A percentile compares a stretch with the other conserved stretches of the same genome.
These are phyloP conservation scores for Durotheca rogersii DNA, from an alignment of 495 filamentous ascomycete species.

Conservation along the genomic window DNA sequence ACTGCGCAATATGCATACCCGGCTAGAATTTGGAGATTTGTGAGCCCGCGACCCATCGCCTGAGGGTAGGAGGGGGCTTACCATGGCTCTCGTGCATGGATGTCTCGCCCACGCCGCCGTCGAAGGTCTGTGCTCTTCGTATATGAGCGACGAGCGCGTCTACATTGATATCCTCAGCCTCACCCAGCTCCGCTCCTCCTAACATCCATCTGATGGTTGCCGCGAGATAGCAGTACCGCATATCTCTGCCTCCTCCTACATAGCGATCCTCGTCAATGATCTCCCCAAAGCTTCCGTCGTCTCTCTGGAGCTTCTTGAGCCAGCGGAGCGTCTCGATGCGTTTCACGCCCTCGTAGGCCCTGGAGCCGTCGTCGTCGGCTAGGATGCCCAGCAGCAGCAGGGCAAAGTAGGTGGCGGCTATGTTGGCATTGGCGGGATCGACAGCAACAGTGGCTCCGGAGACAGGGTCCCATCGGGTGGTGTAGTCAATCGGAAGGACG, in stretches of 20 bases:
- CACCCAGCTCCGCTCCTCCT: constrained; percentile 59
- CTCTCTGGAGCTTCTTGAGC: constrained; percentile 74
- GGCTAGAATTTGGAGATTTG: constrained; percentile 49
- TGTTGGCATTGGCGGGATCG: constrained; percentile 74
- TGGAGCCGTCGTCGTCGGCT: constrained; percentile 63
- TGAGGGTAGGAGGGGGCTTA: constrained; percentile 40
- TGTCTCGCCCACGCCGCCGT: constrained; percentile 82
- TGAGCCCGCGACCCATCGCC: constrained; percentile 23
- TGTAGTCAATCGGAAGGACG: constrained; percentile 37
- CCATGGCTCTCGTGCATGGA: constrained; percentile 86
- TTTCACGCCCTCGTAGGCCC: constrained; percentile 56
- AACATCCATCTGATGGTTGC: constrained; percentile 81
- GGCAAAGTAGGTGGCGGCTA: constrained; percentile 87
- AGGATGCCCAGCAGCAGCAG: constrained; percentile 71
- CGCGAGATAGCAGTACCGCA: constrained; percentile 83
- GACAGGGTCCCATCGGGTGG: constrained; percentile 38
- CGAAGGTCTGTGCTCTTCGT: constrained; percentile 73
- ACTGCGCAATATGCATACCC: constrained; percentile 88
- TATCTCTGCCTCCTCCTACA: constrained; percentile 77
- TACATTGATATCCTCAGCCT: constrained; percentile 72
- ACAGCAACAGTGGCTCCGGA: constrained; percentile 42
- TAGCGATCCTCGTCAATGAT: constrained; percentile 58
- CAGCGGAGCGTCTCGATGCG: constrained; percentile 67
- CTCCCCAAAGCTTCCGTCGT: constrained; percentile 91
- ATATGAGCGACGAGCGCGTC: constrained; percentile 70